Evolutionary conservation across 2,329 filamentous ascomycete genomes (phyloP).

Genomic region (Penicillium fuscoglaucum): DNA sequence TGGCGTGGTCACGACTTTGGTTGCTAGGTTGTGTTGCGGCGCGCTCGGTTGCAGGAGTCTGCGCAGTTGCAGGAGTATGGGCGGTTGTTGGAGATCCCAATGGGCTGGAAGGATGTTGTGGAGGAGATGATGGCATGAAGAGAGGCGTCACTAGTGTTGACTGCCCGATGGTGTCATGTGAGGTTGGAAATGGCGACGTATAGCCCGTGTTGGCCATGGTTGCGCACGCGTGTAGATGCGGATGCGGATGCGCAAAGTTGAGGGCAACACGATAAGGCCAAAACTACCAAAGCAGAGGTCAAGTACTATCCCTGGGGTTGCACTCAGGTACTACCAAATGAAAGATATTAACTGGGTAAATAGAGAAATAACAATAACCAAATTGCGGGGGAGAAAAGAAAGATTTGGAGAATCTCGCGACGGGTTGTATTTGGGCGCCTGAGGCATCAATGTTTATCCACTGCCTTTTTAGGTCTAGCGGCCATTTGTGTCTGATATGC

Average conservation of each 20-base stretch:
- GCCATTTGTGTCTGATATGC: background rate
- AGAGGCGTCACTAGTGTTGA: constrained; percentile 41
- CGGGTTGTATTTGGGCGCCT: constrained; percentile 11
- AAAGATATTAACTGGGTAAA: background rate
- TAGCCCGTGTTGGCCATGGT: constrained; percentile 42
- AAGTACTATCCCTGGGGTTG: background rate
- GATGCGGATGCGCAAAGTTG: constrained; percentile 11
- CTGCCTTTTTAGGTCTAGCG: constrained; percentile 20
- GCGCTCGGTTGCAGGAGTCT: constrained; percentile 27
- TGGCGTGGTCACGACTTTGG: constrained; percentile 2
- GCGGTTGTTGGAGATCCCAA: constrained; percentile 25
- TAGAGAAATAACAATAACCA: constrained; percentile 22
- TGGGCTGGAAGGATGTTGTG: constrained; percentile 22
- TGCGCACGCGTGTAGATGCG: constrained; percentile 16
- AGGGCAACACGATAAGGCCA: constrained; percentile 4
- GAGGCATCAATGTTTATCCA: constrained; percentile 24
- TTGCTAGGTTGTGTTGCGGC: constrained; percentile 13
- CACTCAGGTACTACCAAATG: background rate
- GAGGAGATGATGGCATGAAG: constrained; percentile 41
- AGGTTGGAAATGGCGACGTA: constrained; percentile 41
- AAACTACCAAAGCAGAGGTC: background rate
- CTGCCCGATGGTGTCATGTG: constrained; percentile 45
- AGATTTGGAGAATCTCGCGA: constrained; percentile 10
- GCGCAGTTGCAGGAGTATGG: constrained; percentile 26
- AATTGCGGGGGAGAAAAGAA: constrained; percentile 11